Evolutionary conservation across 164 flowering plant species (phyloP), one percentile per base, ranked within the genome.

Genomic region (Buxus sempervirens): DNA sequence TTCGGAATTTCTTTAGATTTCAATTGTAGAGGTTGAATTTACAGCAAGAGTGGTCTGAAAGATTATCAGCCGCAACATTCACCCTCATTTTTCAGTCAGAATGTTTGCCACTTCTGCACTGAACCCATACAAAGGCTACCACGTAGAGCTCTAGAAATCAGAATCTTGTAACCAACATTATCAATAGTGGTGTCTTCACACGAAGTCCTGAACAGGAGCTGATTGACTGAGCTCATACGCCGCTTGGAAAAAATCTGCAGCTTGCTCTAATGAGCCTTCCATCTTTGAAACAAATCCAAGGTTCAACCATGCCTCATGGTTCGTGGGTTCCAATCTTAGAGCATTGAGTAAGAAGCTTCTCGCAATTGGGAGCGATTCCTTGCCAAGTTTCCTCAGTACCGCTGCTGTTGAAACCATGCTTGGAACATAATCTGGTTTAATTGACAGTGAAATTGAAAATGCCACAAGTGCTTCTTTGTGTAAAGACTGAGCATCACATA

Each of bases 221-320:
- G 98, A 82, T 56, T 76, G 76, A 74, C 87, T 66, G 32, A 96
- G 88, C 74, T 96, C 98, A 73, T 82, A 81, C 22, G 99, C 94
- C 66, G 97, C 98, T 73, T 90, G 99, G 71, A 92, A 96, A 75
- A 72, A 88, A 41, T 96, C 98, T 27, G 95, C 96, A 5, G 99
- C 98, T 81, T 86, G 90, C 32, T 81, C 81, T 23, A 82, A 45
- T 12, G 77, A 86, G 22, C 99, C 98, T 84, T 96, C 95, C 82
- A 45, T 82, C 78, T 87, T 96, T 32, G 88, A 79, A 65, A 96
- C 69, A 65, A 75, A 58, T n/a, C 99, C 98, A 36, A 92, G 88
- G 66, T 77, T 82, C 68, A 87, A 74, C 99, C 99, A 96, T 18
- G 96, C 99, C 36, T 88, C 83, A 36, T 96, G 88, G 75, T 85